Base-by-base conservation (phyloP, 78 protist genomes). In the Monosiga brevicollis region DNA sequence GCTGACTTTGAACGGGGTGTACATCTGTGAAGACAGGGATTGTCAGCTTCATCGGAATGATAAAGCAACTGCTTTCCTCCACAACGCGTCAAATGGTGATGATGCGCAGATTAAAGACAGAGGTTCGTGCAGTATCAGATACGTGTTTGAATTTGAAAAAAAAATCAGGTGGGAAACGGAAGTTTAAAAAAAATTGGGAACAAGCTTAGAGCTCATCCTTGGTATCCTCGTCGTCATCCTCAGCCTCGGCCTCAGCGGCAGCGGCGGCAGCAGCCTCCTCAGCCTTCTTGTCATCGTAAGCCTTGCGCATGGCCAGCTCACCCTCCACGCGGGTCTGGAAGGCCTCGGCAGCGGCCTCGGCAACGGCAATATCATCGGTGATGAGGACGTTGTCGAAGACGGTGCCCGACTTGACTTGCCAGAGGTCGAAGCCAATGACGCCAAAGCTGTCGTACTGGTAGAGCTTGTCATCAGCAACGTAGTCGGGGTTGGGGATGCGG, bases 361-460 rank as follows among this genome's bases (percentile, higher is more conserved):
- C 95, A 41, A 80, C 95, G 35, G 32, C 84, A n/a, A 85, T n/a
- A 74, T 80, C 80, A 91, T 96, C 98, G 42, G 94, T 38, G 71
- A 97, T 87, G 78, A 96, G 15, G 86, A 97, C 89, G 96, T 96
- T 94, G 92, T 97, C 97, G 86, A 96, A 97, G 93, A 96, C 90
- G 73, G 98, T 81, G 75, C 99, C 99, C 32, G 95, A 62, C 94
- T 95, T 95, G 76, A 95, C 98, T 79, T 94, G 95, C 99, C 98
- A 95, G 39, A 97, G 78, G 83, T 97, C 99, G 79, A 94, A 81
- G 79, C 98, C 99, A 29, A 95, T 86, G 71, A 9, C 15, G 39
- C 84, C 88, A 73, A 84, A 26, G 75, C 38, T 70, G 36, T 29
- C 1, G 83, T 40, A 43, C 36, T 15, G 34, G 62, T 81, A 88